Evolutionary conservation across 805 yeast species (phyloP).

Genomic region (Blastobotrys peoriensis): DNA sequence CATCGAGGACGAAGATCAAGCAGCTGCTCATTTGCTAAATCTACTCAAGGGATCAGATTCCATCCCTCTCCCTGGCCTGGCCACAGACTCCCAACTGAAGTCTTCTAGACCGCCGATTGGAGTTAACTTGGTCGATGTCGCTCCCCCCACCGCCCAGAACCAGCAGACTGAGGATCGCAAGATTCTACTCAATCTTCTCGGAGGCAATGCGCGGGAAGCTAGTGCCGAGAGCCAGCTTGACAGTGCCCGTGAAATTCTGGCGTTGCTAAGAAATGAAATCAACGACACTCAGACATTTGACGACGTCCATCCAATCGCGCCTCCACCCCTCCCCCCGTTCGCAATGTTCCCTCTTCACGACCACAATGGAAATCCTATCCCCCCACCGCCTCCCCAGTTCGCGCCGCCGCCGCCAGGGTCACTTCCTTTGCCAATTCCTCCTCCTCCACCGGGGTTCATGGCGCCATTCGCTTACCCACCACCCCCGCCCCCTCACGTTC

Average conservation of each 20-base stretch:
- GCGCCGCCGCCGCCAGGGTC: slow-evolving; percentile 5
- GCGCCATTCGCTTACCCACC: slow-evolving; percentile 12
- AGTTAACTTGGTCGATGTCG: neutral
- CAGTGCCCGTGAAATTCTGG: slow-evolving; percentile 28
- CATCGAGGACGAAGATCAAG: slow-evolving; percentile 15
- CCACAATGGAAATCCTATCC: slow-evolving; percentile 4
- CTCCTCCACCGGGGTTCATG: slow-evolving; percentile 4
- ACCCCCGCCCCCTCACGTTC: slow-evolving; percentile 14
- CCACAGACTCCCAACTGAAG: too few species aligned
- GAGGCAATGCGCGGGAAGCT: slow-evolving; percentile 5
- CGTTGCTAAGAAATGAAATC: slow-evolving; percentile 23
- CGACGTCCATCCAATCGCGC: slow-evolving; percentile 1
- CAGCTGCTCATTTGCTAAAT: slow-evolving; percentile 16
- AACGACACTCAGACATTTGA: slow-evolving; percentile 4
- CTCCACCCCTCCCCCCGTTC: slow-evolving; percentile 8
- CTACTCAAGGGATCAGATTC: slow-evolving; percentile 14
- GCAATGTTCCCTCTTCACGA: slow-evolving; percentile 8
- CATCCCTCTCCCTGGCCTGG: neutral
- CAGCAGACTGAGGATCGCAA: slow-evolving; percentile 16
- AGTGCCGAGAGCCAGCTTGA: slow-evolving; percentile 18
- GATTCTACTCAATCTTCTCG: slow-evolving; percentile 22
- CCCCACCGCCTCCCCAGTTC: slow-evolving; percentile 7
- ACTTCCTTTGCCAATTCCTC: slow-evolving; percentile 7
- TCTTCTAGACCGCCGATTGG: slow-evolving; percentile 2
- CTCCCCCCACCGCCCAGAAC: slow-evolving; percentile 1